Percentiles rank a stretch among this genome's conserved stretches.
Conservation (phyloP, 208 protist species). For the Phytomonas francai region DNA sequence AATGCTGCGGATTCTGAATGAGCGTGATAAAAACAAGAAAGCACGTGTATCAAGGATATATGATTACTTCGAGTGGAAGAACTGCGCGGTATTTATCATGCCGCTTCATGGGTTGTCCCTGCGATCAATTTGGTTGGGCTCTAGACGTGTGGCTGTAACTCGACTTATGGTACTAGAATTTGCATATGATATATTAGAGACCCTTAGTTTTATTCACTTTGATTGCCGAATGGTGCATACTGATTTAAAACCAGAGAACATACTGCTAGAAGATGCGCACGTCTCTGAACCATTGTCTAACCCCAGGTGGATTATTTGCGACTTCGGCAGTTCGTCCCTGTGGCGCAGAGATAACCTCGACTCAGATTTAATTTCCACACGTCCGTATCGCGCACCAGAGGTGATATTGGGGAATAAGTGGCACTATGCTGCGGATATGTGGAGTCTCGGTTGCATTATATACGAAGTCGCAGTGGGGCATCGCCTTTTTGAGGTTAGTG, state of each 20-base stretch:
- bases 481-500: conserved; percentile 86
- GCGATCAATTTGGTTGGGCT: conserved; percentile 55
- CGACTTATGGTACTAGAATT: conserved; percentile 42
- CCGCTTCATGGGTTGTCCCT: conserved; percentile 67
- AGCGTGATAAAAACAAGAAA: conserved; percentile 30
- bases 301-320: conserved; percentile 65
- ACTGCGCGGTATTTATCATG: conserved; percentile 77
- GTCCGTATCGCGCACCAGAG: conserved; percentile 89
- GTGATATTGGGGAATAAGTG: conserved; percentile 84
- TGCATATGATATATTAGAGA: conserved; percentile 62
- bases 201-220: conserved; percentile 74
- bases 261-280: conserved; percentile 75
- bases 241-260: conserved; percentile 96
- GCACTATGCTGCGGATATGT: conserved; percentile 91
- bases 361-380: conserved; percentile 80
- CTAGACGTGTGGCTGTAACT: conserved; percentile 49
- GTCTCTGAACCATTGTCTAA: conserved; percentile 40
- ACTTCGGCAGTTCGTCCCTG: conserved; percentile 83
- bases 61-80: conserved; percentile 69
- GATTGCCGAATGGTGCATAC: conserved; percentile 92
- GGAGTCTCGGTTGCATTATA: conserved; percentile 90
- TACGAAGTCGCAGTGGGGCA: conserved; percentile 88
- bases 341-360: conserved; percentile 65
- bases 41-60: conserved; percentile 51
- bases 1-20: conserved; percentile 57